Percentiles rank a stretch among this genome's conserved stretches.
Evolutionary conservation across 179 eudicot species (phyloP).

Genomic region (Carnegiea gigantea): DNA sequence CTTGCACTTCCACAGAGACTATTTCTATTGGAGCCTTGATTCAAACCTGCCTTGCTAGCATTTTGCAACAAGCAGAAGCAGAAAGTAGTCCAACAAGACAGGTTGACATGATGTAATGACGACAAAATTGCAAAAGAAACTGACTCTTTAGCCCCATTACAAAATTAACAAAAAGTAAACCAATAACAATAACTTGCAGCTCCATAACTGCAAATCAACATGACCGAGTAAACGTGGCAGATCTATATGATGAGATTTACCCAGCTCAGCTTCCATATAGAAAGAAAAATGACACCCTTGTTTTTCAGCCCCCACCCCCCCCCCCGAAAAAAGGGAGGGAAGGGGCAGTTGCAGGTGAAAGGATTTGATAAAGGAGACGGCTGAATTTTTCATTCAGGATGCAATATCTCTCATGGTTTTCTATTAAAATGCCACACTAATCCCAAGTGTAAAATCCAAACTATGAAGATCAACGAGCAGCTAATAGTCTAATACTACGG

Average conservation of each 20-base stretch:
- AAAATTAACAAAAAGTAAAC: too few species aligned
- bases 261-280: background rate
- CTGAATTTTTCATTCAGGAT: background rate
- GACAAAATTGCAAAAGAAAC: background rate
- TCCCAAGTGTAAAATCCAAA: background rate
- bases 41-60: background rate
- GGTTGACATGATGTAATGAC: too few species aligned
- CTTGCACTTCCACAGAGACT: background rate
- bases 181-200: background rate
- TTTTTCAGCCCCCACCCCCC: background rate
- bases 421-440: background rate
- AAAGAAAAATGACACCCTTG: background rate
- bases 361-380: background rate
- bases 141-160: background rate
- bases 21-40: background rate
- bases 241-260: too few species aligned
- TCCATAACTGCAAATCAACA: background rate
- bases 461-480: background rate
- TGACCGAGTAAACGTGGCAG: background rate
- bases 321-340: background rate
- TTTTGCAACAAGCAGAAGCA: background rate
- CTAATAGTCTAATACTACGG: background rate
- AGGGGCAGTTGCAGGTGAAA: background rate
- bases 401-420: background rate
- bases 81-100: background rate